Evolutionary conservation across 2,329 filamentous ascomycete genomes (phyloP), one percentile per base, ranked within the genome.

Genomic region (Cordyceps tenuipes): DNA sequence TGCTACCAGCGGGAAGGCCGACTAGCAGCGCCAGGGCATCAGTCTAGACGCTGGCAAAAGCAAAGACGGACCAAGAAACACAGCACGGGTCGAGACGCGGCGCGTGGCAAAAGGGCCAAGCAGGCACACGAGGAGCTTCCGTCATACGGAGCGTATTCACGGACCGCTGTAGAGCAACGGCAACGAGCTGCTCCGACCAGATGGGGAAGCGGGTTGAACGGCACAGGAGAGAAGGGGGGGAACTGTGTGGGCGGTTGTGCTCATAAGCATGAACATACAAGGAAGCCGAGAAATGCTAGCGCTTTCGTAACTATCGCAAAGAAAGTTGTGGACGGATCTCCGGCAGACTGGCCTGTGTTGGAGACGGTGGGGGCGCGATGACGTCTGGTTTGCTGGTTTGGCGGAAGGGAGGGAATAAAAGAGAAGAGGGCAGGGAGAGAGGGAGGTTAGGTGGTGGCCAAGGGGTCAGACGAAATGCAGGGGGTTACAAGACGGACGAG

Each of bases 281-380:
- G 9, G 9, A 52, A 13, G 57, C 47, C 49, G 57, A 59, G 19
- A 39, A 53, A 59, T 53, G 48, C 49, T 52, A 39, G 48, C n/a
- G 57, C 57, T 53, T 59, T 34, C 34, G 49, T 53, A 29, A 29
- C 29, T 29, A 41, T 36, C 34, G 9, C 49, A 21, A 7, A 43
- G 39, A 9, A 7, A 43, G 51, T 51, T 43, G 63, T 69, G 66
- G 64, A 66, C 67, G 66, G 65, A 66, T 68, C 64, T 66, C 66
- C 60, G 61, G 65, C 61, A 62, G 58, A 62, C 66, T 34, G 66
- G 67, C 59, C 21, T 39, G 31, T 21, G 64, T 68, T 68, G 66
- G 68, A 64, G 65, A 51, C 49, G 57, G 68, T 69, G 68, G 68
- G 61, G 64, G 66, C 63, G 62, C 62, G 64, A 70, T 70, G 68